Evolutionary conservation across 129 eudicot genomes (phyloP).

Genomic region (Flaveria linearis): DNA sequence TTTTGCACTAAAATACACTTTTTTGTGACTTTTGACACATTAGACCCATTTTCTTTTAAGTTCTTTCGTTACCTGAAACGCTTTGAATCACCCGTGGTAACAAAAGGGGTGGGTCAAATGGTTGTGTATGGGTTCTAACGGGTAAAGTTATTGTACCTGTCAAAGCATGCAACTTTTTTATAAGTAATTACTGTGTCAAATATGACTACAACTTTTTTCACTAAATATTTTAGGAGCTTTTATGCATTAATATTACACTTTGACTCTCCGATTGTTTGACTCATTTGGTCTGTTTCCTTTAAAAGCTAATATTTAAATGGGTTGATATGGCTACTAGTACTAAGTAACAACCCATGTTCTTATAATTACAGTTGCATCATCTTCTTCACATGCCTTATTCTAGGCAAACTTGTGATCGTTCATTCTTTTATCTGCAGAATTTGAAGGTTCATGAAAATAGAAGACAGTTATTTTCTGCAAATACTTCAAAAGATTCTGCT

Average conservation of each 20-base stretch:
- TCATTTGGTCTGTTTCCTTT: too few species aligned
- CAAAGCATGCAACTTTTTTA: too few species aligned
- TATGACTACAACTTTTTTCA: too few species aligned
- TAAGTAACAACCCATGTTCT: not conserved
- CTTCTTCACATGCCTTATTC: conserved; percentile 8
- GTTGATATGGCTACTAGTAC: not conserved
- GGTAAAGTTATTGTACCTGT: too few species aligned
- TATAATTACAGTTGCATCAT: not conserved
- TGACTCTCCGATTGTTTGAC: too few species aligned
- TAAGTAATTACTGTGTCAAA: too few species aligned
- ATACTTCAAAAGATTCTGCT: conserved; percentile 62
- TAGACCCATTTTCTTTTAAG: too few species aligned
- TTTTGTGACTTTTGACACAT: too few species aligned
- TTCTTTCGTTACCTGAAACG: too few species aligned
- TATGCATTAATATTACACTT: not conserved
- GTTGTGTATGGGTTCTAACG: too few species aligned
- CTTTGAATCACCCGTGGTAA: too few species aligned
- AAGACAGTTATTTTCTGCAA: conserved; percentile 70
- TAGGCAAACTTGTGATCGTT: conserved; percentile 14
- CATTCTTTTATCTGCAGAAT: conserved; percentile 49
- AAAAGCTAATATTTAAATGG: not conserved
- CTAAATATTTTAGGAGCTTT: not conserved
- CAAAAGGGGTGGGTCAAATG: too few species aligned
- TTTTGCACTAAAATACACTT: not conserved
- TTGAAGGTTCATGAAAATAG: conserved; percentile 80